Base-by-base conservation (phyloP, 805 yeast species). In the Candida incommunis region DNA sequence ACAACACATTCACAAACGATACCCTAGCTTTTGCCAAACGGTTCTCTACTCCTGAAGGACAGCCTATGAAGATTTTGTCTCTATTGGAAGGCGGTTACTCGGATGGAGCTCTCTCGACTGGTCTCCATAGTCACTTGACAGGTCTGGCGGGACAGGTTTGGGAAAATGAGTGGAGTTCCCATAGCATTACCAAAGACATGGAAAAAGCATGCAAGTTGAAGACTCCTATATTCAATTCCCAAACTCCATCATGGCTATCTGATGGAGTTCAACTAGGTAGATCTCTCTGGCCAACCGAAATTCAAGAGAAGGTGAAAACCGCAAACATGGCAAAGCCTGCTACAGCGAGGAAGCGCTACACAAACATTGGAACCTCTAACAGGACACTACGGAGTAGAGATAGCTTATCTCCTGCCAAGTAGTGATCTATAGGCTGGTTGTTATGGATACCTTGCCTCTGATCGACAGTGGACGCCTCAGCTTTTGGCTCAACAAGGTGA, bases 21-120 rank as follows among this genome's bases (percentile, higher is more conserved):
- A 78, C 82, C 0, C 75, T 78, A n/a, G 72, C 70, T 45, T 61
- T 84, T 41, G 83, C 92, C 3, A 72, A 79, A 46, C 67, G 72
- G 42, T 81, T 74, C 53, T 64, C 80, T 3, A 18, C 18, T 31
- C 11, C 11, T 11, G 61, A 69, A 9, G 82, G 88, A 9, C 11
- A 25, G 13, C 37, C 37, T 5, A n/a, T n/a, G 18, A 75, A 74
- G 47, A 65, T 83, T 0, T 51, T 84, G 0, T 82, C 94, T 1
- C 60, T 84, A 21, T 62, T 84, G 50, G 95, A 84, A 63, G 95
- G 95, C 22, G 95, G 95, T 1, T 84, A 84, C 57, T 80, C 92
- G 0, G 87, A 83, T 54, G 81, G 82, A 2, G 94, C 94, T 0
- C 67, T 84, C 16, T 62, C 79, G 1, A 80, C 92, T 1, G 94